phyloP scores from a whole-genome alignment of 306 rosid species.

The Fagus crenata region DNA sequence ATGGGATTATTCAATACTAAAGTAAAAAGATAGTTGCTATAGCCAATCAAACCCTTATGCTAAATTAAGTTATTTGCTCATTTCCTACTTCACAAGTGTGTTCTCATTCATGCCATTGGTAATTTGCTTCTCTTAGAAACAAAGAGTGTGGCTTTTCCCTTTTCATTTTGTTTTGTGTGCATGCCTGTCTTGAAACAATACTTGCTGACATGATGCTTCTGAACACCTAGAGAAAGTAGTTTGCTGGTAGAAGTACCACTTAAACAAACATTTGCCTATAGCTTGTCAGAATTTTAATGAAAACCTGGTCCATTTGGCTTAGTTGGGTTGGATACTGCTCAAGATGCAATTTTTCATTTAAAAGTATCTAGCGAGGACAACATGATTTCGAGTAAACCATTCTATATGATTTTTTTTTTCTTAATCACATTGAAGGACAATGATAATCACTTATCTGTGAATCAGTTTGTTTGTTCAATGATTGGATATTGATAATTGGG shows the following conservation, averaged over 20 bases:
- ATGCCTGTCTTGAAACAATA: background rate
- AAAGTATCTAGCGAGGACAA: background rate
- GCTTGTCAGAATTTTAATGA: background rate
- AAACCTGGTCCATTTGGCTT: background rate
- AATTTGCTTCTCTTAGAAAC: background rate
- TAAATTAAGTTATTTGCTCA: background rate
- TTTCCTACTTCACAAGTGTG: background rate
- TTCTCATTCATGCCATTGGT: background rate
- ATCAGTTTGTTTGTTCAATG: background rate
- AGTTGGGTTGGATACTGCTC: background rate
- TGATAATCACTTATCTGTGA: background rate
- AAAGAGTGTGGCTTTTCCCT: background rate
- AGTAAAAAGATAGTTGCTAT: too few species aligned
- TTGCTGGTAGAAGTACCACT: background rate
- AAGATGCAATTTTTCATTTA: background rate
- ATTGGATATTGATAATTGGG: slow-evolving; percentile 7
- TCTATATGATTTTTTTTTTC: background rate
- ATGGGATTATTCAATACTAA: too few species aligned
- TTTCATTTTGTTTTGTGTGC: background rate
- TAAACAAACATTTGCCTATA: background rate
- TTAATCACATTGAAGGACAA: slow-evolving; percentile 2
- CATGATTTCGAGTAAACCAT: background rate
- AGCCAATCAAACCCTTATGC: too few species aligned
- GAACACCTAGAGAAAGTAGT: background rate
- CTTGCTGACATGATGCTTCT: background rate